These are phyloP conservation scores for Helianthus tuberosus DNA, from an alignment of 129 eudicot species.

Conservation along the genomic window DNA sequence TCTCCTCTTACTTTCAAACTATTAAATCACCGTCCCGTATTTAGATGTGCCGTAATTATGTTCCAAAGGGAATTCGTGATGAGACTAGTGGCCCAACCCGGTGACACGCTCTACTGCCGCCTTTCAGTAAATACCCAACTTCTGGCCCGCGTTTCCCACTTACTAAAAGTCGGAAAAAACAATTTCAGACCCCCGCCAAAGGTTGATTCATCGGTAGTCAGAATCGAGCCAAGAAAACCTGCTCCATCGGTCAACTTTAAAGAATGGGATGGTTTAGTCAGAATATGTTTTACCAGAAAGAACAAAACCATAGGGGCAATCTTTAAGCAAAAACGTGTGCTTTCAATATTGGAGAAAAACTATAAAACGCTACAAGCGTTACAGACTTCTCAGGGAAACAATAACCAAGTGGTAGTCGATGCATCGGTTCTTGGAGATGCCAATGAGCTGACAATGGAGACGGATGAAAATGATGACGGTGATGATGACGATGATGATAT, in stretches of 20 bases:
- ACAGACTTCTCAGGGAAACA: slow-evolving; percentile 38
- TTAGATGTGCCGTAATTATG: slow-evolving; percentile 88
- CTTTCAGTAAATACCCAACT: slow-evolving; percentile 91
- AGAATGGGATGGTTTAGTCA: slow-evolving; percentile 89
- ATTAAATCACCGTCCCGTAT: slow-evolving; percentile 62
- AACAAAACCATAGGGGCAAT: slow-evolving; percentile 79
- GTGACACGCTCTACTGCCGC: slow-evolving; percentile 83
- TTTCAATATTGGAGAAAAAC: slow-evolving; percentile 70
- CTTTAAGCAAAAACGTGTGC: slow-evolving; percentile 62
- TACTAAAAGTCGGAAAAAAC: slow-evolving; percentile 86
- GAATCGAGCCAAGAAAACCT: slow-evolving; percentile 90
- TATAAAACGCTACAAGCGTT: slow-evolving; percentile 80
- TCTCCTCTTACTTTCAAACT: slow-evolving; percentile 82
- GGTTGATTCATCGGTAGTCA: slow-evolving; percentile 89
- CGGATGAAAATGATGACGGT: slow-evolving; percentile 46
- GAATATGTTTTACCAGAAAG: slow-evolving; percentile 79
- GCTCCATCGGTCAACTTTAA: slow-evolving; percentile 64
- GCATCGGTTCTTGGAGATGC: slow-evolving; percentile 57
- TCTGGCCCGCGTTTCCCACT: slow-evolving; percentile 69
- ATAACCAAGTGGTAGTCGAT: slow-evolving; percentile 45
- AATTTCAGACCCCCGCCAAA: slow-evolving; percentile 95
- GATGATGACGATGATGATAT: slow-evolving; percentile 50
- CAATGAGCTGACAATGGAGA: slow-evolving; percentile 42
- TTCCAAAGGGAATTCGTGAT: slow-evolving; percentile 93
- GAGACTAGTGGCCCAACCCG: slow-evolving; percentile 94